These are phyloP conservation scores for Axilococcus clingmanii DNA, from an alignment of 139 green algal genomes.

Conservation along the genomic window DNA sequence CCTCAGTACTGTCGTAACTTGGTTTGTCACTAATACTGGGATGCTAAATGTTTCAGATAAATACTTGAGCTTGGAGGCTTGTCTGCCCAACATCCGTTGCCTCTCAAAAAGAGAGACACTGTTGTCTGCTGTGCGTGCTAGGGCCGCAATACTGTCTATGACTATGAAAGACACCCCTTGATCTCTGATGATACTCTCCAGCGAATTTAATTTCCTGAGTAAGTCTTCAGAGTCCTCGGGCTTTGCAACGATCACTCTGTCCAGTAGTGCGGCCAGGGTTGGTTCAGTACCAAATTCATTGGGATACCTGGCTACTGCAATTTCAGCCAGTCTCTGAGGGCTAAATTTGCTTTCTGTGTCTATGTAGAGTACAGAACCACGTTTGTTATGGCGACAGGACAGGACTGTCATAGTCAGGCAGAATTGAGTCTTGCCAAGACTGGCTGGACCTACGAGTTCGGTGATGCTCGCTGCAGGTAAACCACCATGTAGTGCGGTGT, in stretches of 20 bases:
- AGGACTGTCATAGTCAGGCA: conserved; percentile 7
- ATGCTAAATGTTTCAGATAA: conserved; percentile 65
- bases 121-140: conserved; percentile 39
- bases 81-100: conserved; percentile 32
- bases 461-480: conserved; percentile 34
- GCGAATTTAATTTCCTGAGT: neutral
- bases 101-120: conserved; percentile 8
- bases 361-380: conserved; percentile 47
- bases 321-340: conserved; percentile 30
- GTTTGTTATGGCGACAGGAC: conserved; percentile 5
- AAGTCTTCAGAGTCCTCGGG: conserved; percentile 5
- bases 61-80: conserved; percentile 59
- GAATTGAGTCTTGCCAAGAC: conserved; percentile 55
- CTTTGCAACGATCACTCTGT: conserved; percentile 36
- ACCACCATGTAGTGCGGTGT: conserved; percentile 33
- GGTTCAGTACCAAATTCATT: conserved; percentile 8
- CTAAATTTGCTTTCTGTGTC: conserved; percentile 77
- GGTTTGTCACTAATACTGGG: conserved; percentile 68
- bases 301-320: conserved; percentile 35
- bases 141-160: conserved; percentile 68
- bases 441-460: conserved; percentile 51
- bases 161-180: conserved; percentile 53
- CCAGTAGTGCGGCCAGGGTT: conserved; percentile 22
- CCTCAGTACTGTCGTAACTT: conserved; percentile 40
- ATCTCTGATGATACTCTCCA: conserved; percentile 42